Evolutionary conservation across 805 yeast species (phyloP).

Genomic region (Ascoidea asiatica): DNA sequence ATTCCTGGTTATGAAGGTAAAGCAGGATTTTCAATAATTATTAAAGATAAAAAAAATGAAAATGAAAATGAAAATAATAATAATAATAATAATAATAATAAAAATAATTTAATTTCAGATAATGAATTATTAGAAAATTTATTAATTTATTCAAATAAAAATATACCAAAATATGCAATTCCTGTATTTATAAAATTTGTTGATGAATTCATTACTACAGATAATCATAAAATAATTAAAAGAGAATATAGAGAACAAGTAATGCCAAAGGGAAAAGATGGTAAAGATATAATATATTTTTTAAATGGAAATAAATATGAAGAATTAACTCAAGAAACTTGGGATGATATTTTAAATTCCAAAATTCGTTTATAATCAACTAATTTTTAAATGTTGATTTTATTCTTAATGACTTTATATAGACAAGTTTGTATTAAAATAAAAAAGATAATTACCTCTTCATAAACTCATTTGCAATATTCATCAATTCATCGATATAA

Average conservation of each 20-base stretch:
- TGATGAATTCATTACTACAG: slow-evolving; percentile 46
- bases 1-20: slow-evolving; percentile 88
- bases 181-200: slow-evolving; percentile 74
- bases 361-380: slow-evolving; percentile 1
- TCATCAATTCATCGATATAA: too few relatives aligned
- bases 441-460: too few relatives aligned
- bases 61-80: too few relatives aligned
- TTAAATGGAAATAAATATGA: slow-evolving; percentile 42
- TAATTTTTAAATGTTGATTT: too few relatives aligned
- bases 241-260: slow-evolving; percentile 52
- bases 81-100: too few relatives aligned
- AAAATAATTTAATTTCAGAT: too few relatives aligned
- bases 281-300: slow-evolving; percentile 58
- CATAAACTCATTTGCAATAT: too few relatives aligned
- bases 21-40: slow-evolving; percentile 80
- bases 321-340: slow-evolving; percentile 39
- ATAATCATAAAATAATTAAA: slow-evolving; percentile 74
- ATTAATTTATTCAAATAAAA: slow-evolving; percentile 20
- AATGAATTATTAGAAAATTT: slow-evolving; percentile 24
- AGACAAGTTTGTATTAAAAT: too few relatives aligned
- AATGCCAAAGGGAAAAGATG: slow-evolving; percentile 52
- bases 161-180: slow-evolving; percentile 72
- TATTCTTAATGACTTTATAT: too few relatives aligned
- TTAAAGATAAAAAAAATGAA: slow-evolving; percentile 37
- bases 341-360: slow-evolving; percentile 25